Conservation (phyloP, 2,329 filamentous ascomycete genomes). For the Neoarthrinium moseri region DNA sequence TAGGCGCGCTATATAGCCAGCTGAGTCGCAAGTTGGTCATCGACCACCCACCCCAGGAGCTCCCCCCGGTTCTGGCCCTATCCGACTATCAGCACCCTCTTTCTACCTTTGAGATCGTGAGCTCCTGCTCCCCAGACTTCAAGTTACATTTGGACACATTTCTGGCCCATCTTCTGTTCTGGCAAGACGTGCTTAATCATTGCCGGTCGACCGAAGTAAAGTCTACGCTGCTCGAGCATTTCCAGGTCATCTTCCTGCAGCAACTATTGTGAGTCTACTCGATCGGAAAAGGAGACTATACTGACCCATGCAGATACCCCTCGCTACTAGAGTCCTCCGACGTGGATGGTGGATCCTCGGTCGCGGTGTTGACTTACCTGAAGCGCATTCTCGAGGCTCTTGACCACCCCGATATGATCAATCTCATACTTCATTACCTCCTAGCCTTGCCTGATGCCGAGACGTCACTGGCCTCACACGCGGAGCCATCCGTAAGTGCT, state of each 20-base stretch:
- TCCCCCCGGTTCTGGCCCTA: constrained; percentile 81
- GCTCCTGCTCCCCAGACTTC: constrained; percentile 72
- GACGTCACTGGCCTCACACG: constrained; percentile 31
- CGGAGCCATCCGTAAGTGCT: constrained; percentile 59
- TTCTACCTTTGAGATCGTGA: constrained; percentile 69
- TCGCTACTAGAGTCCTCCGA: constrained; percentile 96
- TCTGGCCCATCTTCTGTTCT: constrained; percentile 90
- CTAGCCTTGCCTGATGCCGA: constrained; percentile 70
- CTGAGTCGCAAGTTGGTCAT: constrained; percentile 78
- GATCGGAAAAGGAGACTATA: neutral
- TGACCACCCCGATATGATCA: constrained; percentile 90
- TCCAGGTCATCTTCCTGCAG: constrained; percentile 93
- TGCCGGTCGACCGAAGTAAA: constrained; percentile 91
- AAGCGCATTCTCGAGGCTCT: constrained; percentile 86
- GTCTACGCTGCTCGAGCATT: constrained; percentile 91
- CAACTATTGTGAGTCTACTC: constrained; percentile 71
- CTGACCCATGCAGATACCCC: constrained; percentile 66
- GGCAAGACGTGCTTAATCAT: constrained; percentile 97
- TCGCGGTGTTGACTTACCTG: constrained; percentile 92
- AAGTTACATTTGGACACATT: constrained; percentile 90
- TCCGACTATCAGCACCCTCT: constrained; percentile 82
- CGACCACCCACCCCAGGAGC: constrained; percentile 67
- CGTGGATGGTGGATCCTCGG: constrained; percentile 92
- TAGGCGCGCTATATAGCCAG: constrained; percentile 73
- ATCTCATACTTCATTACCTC: constrained; percentile 89